phyloP scores from a whole-genome alignment of 2,329 filamentous ascomycete genomes.

The Ampelomyces quisqualis region DNA sequence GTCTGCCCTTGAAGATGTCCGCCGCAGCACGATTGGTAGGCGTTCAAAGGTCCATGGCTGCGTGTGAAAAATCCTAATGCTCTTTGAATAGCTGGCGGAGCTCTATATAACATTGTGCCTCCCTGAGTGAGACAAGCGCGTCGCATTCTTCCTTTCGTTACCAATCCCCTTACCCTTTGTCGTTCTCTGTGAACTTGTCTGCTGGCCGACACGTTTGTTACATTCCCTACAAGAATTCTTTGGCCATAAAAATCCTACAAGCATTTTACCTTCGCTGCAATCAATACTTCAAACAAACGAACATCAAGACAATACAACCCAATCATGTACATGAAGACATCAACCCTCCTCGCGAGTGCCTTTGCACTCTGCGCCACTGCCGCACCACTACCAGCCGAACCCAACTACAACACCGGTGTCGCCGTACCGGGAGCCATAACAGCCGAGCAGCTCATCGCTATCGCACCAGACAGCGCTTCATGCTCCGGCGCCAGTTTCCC shows the following conservation, averaged over 20 bases:
- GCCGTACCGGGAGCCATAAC: slow-evolving; percentile 18
- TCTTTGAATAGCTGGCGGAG: too few relatives aligned
- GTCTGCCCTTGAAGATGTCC: slow-evolving; percentile 10
- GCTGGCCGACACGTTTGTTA: slow-evolving; percentile 13
- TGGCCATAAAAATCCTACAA: not conserved
- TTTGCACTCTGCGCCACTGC: slow-evolving; percentile 44
- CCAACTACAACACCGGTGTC: slow-evolving; percentile 1
- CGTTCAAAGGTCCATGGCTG: too few relatives aligned
- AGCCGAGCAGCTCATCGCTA: slow-evolving; percentile 46
- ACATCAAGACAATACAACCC: too few relatives aligned
- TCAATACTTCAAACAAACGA: slow-evolving; percentile 23
- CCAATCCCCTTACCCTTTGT: slow-evolving; percentile 6
- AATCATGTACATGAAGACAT: too few relatives aligned
- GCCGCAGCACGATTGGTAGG: slow-evolving; percentile 14
- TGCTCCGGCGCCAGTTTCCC: slow-evolving; percentile 53
- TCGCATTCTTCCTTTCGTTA: slow-evolving; percentile 10
- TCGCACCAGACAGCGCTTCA: slow-evolving; percentile 58
- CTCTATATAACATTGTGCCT: slow-evolving; percentile 12
- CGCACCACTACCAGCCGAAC: slow-evolving; percentile 17
- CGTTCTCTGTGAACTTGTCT: slow-evolving; percentile 14
- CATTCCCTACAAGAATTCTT: not conserved
- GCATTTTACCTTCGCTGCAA: not conserved
- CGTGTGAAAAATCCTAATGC: too few relatives aligned
- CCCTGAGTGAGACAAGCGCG: slow-evolving; percentile 13
- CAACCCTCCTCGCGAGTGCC: slow-evolving; percentile 23